A percentile compares a stretch with the other conserved stretches of the same genome.
These are phyloP conservation scores for Corchorus olitorius DNA, from an alignment of 345 rosid genomes.

Conservation along the genomic window DNA sequence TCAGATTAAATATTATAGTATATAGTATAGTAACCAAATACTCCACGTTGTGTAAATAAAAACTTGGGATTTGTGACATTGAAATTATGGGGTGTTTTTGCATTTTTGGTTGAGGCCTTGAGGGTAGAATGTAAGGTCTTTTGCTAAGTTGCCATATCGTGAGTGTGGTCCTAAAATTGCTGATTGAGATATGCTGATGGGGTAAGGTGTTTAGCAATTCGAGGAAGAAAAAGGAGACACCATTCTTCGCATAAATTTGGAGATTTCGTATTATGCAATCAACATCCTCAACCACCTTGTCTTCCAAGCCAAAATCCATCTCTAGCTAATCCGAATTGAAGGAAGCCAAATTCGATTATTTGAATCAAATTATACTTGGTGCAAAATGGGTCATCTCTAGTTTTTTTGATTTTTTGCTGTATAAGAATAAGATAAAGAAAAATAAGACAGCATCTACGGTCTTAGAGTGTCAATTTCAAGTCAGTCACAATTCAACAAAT, in stretches of 20 bases:
- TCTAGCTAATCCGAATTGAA: no score
- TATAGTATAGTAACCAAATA: not conserved
- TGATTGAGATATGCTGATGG: not conserved
- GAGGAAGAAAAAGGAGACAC: constrained; percentile 1
- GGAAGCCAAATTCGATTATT: no score
- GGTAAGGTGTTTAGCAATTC: constrained; percentile 26
- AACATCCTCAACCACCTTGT: no score
- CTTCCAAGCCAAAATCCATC: no score
- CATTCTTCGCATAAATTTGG: constrained; percentile 4
- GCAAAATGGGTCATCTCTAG: no score
- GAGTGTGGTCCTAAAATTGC: constrained; percentile 16
- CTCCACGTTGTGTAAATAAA: not conserved
- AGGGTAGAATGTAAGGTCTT: no score
- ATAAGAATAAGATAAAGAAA: no score
- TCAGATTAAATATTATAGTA: not conserved
- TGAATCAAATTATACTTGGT: no score
- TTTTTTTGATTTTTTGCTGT: no score
- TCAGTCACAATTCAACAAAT: no score
- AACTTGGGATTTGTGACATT: not conserved
- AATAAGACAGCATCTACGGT: no score
- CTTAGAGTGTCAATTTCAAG: no score
- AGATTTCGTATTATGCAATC: not conserved
- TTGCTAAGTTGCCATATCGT: not conserved
- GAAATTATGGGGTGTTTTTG: not conserved
- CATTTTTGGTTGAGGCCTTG: not conserved